These are phyloP conservation scores for Fraxinus platypoda DNA, from an alignment of 305 asterid genomes.

Conservation along the genomic window DNA sequence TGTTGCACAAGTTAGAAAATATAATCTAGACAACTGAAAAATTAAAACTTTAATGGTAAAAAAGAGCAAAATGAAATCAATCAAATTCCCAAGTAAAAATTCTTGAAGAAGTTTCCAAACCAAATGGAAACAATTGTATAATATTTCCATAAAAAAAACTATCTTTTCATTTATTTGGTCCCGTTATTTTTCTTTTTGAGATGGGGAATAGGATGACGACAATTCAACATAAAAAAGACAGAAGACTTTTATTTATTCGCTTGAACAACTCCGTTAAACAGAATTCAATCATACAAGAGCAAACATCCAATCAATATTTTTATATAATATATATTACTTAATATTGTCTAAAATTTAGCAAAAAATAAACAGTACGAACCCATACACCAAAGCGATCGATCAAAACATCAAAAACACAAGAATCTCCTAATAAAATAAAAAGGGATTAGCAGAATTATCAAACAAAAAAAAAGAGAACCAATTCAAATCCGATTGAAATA, in stretches of 20 bases:
- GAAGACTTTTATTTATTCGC: not conserved
- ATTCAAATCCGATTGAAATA: conserved; percentile 21
- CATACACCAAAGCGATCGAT: conserved; percentile 25
- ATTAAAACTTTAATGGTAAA: not conserved
- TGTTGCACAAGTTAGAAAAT: not conserved
- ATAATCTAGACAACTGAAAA: conserved; percentile 2
- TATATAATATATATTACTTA: not conserved
- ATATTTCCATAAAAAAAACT: not conserved
- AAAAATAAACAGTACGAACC: not conserved
- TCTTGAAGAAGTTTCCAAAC: conserved; percentile 5
- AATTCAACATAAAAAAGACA: not conserved
- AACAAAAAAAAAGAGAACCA: conserved; percentile 7
- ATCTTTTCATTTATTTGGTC: not conserved
- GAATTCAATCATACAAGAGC: conserved; percentile 22
- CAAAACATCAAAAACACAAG: conserved; percentile 15
- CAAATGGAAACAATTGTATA: conserved; percentile 4
- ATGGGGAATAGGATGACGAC: not conserved
- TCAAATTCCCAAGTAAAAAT: not conserved
- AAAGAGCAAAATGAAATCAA: not conserved
- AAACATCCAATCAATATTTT: conserved; percentile 18
- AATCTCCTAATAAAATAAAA: conserved; percentile 13
- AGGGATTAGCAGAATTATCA: conserved; percentile 7
- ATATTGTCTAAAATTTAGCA: conserved; percentile 8
- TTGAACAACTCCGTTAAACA: not conserved
- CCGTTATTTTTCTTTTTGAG: not conserved